phyloP scores from a whole-genome alignment of 257 asterid species.

The Capsicum rhomboideum region DNA sequence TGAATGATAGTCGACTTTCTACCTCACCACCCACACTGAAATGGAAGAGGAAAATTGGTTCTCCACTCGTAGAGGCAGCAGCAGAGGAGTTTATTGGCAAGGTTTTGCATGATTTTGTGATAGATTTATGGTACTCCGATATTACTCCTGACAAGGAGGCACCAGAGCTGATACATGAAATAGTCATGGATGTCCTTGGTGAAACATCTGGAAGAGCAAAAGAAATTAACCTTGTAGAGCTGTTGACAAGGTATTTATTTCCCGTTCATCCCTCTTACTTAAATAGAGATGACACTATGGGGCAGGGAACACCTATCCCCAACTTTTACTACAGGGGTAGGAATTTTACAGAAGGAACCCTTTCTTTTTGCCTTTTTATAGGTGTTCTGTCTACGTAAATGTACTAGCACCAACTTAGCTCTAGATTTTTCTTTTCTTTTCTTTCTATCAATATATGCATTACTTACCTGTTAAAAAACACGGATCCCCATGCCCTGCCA shows the following conservation, averaged over 20 bases:
- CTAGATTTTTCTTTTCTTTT: background rate
- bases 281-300: background rate
- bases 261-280: background rate
- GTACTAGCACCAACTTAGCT: background rate
- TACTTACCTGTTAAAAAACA: background rate
- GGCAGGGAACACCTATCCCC: background rate
- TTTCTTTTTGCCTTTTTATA: background rate
- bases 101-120: slow-evolving; percentile 79
- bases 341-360: background rate
- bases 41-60: slow-evolving; percentile 88
- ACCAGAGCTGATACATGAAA: slow-evolving; percentile 58
- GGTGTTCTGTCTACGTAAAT: background rate
- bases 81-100: slow-evolving; percentile 66
- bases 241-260: slow-evolving; percentile 67
- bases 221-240: slow-evolving; percentile 82
- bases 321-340: background rate
- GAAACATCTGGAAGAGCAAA: slow-evolving; percentile 79
- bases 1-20: slow-evolving; percentile 82
- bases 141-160: slow-evolving; percentile 93
- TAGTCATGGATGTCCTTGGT: slow-evolving; percentile 87
- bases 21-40: slow-evolving; percentile 48
- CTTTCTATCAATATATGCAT: background rate
- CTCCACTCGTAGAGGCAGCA: slow-evolving; percentile 85
- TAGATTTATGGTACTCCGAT: slow-evolving; percentile 85
- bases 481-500: background rate